Evolutionary conservation across 2,329 filamentous ascomycete species (phyloP), one percentile per base, ranked within the genome.

Genomic region (Bisporella sp.): DNA sequence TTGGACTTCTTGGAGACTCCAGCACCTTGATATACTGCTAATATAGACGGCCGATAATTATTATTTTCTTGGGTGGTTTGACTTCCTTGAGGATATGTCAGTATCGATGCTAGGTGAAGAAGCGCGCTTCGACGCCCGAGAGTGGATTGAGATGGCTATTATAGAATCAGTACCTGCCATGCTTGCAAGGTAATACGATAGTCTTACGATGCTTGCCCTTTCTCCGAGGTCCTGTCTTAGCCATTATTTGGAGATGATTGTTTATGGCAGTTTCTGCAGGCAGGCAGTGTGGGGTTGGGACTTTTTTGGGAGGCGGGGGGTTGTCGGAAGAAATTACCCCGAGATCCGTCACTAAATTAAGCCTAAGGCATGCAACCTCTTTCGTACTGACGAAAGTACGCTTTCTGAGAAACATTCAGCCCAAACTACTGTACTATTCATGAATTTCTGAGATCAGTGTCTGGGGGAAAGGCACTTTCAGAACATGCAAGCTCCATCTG

Each of bases 81-180:
- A 77, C 68, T 37, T 79, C 71, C 64, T 85, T 85, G 28, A 87
- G 73, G 83, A 85, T 69, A 87, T 87, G 73, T 88, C 84, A 41
- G 79, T 78, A 68, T 87, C 71, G 67, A 88, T 82, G 61, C 81
- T 75, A 30, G 85, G 84, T 4, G 84, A 86, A 12, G 81, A 80
- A 44, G 82, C 86, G 57, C 87, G 82, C 63, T 86, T 80, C 40
- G 85, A 85, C 52, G 85, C 85, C 57, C 87, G 84, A 48, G 87
- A 91, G 71, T 84, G 85, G 51, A 81, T 68, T 4, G 85, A 87
- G 74, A 73, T 49, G 72, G 48, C 62, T 64, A 48, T 48, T 46
- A 21, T 51, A 13, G n/a, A n/a, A 31, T 28, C 31, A 43, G 21
- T 29, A 3, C n/a, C 44, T n/a, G n/a, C 4, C 3, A 30, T 6